Evolutionary conservation across 2,329 filamentous ascomycete genomes (phyloP).

Genomic region (Pseudocercospora cruenta): DNA sequence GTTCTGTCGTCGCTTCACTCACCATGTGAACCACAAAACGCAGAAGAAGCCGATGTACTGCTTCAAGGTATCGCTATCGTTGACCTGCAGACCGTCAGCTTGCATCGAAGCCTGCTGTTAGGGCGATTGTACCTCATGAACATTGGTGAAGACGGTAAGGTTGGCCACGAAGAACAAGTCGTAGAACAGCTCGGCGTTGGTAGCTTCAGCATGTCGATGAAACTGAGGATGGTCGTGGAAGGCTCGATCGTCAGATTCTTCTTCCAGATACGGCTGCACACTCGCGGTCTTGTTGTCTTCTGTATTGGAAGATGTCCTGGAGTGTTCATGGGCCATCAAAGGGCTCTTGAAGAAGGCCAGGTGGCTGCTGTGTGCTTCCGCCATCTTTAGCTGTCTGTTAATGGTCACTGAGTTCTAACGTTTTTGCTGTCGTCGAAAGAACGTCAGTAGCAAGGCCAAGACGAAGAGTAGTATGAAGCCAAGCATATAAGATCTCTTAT

Average conservation of each 20-base stretch:
- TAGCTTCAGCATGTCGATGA: conserved; percentile 51
- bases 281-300: not conserved
- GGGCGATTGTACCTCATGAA: conserved; percentile 45
- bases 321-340: not conserved
- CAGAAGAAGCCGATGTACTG: conserved; percentile 59
- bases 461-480: not conserved
- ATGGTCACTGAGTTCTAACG: not conserved
- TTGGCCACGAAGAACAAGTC: conserved; percentile 68
- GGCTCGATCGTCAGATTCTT: not conserved
- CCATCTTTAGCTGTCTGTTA: not conserved
- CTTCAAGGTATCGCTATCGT: conserved; percentile 47
- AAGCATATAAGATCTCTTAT: not conserved
- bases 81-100: conserved; percentile 42
- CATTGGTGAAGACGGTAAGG: conserved; percentile 63
- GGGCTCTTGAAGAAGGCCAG: not conserved
- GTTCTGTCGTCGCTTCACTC: not conserved
- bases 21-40: conserved; percentile 71
- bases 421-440: not conserved
- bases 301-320: not conserved
- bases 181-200: conserved; percentile 61
- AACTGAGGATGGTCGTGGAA: not conserved
- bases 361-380: not conserved
- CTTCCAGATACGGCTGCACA: not conserved
- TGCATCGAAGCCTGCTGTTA: not conserved
- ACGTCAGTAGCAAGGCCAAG: not conserved